Evolutionary conservation across 768 basidiomycete genomes (phyloP).

Genomic region (Pleurotus djamor): DNA sequence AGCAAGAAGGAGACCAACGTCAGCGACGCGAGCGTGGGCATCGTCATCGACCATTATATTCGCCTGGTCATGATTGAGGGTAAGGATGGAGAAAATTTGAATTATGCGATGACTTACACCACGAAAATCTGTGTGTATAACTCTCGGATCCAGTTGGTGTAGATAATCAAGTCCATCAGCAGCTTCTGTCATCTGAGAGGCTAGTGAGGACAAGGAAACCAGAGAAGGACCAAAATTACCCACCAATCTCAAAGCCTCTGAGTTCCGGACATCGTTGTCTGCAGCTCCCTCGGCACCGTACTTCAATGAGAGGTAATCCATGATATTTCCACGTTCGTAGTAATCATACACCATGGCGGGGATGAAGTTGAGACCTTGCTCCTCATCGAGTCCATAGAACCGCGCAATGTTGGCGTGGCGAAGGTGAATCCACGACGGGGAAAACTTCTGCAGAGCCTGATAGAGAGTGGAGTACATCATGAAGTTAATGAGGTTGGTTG

Average conservation of each 20-base stretch:
- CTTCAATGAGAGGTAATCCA: slow-evolving; percentile 13
- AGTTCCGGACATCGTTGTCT: no score
- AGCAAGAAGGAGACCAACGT: slow-evolving; percentile 23
- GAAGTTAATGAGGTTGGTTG: no score
- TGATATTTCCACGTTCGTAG: slow-evolving; percentile 19
- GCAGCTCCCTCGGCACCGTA: no score
- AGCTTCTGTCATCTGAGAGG: slow-evolving; percentile 13
- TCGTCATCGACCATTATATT: slow-evolving; percentile 24
- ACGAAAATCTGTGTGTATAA: slow-evolving; percentile 25
- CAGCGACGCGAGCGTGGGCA: slow-evolving; percentile 20
- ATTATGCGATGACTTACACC: slow-evolving; percentile 16
- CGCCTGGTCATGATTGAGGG: no score
- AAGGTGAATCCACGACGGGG: slow-evolving; percentile 16
- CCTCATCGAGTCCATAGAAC: slow-evolving; percentile 15
- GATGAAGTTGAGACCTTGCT: slow-evolving; percentile 11
- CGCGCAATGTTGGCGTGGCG: slow-evolving; percentile 17
- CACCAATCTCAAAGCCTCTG: no score
- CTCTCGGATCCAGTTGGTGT: slow-evolving; percentile 11
- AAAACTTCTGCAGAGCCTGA: no score
- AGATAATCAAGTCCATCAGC: slow-evolving; percentile 23
- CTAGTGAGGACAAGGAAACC: no score
- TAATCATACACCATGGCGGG: slow-evolving; percentile 22
- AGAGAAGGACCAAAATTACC: no score
- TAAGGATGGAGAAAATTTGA: no score
- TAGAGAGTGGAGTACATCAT: no score